These are phyloP conservation scores for Podospora conica DNA, from an alignment of 495 filamentous ascomycete genomes.

Conservation along the genomic window DNA sequence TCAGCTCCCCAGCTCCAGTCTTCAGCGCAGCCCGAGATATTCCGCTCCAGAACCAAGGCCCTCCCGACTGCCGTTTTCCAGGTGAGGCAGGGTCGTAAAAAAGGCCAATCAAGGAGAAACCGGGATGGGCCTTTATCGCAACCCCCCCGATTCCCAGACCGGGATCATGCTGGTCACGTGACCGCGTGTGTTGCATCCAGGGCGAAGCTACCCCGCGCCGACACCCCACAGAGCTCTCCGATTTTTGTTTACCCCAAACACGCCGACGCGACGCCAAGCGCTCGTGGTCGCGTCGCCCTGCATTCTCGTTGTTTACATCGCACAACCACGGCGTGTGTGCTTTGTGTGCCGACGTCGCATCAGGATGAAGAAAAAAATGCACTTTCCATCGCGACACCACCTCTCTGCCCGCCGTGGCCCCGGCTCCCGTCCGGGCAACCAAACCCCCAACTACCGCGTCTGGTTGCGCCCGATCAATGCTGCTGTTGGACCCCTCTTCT, in stretches of 20 bases:
- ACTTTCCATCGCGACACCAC: not conserved
- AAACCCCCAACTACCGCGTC: not conserved
- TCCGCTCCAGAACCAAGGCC: not conserved
- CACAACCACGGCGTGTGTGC: not conserved
- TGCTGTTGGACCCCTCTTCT: not conserved
- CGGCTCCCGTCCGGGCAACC: not conserved
- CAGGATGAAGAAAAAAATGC: not conserved
- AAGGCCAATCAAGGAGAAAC: constrained; percentile 1
- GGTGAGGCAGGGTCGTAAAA: too few species aligned
- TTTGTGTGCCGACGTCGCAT: constrained; percentile 1
- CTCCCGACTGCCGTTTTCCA: not conserved
- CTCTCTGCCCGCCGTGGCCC: not conserved
- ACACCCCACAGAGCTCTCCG: not conserved
- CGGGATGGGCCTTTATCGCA: not conserved
- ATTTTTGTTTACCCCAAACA: not conserved
- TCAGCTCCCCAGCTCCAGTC: not conserved
- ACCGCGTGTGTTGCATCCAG: constrained; percentile 11
- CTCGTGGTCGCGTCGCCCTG: not conserved
- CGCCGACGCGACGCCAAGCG: not conserved
- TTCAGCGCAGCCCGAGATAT: not conserved
- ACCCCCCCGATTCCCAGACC: not conserved
- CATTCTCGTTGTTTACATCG: not conserved
- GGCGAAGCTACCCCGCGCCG: constrained; percentile 12
- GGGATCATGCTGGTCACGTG: constrained; percentile 10
- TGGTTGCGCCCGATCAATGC: not conserved